These are phyloP conservation scores for Pseudocercospora musae DNA, from an alignment of 2,329 filamentous ascomycete species.

Conservation along the genomic window DNA sequence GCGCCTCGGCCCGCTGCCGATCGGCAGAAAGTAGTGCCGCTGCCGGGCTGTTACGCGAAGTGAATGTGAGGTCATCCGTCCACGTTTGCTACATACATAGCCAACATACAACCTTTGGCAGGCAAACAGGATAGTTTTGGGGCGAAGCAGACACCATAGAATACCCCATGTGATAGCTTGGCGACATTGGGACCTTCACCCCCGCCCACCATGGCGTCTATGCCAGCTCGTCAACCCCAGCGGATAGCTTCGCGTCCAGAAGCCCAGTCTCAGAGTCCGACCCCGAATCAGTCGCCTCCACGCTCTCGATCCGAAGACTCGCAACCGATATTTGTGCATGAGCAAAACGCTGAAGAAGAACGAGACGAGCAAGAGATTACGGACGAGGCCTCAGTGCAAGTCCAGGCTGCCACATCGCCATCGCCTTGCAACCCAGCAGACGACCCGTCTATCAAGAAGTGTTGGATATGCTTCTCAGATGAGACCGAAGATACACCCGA, in stretches of 20 bases:
- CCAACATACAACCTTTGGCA: neutral
- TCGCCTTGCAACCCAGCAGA: slow-evolving; percentile 23
- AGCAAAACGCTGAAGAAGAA: slow-evolving; percentile 22
- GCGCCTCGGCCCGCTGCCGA: neutral
- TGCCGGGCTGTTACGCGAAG: slow-evolving; percentile 3
- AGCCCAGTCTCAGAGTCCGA: slow-evolving; percentile 12
- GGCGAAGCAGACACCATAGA: neutral
- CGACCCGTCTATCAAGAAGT: slow-evolving; percentile 49
- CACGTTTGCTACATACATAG: neutral
- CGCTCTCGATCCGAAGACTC: slow-evolving; percentile 45
- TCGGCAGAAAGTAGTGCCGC: neutral
- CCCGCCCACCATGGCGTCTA: slow-evolving; percentile 39
- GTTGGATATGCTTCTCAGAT: slow-evolving; percentile 68
- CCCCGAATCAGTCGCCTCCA: slow-evolving; percentile 22
- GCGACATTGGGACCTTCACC: neutral
- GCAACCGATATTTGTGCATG: slow-evolving; percentile 46
- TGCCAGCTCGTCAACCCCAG: slow-evolving; percentile 36
- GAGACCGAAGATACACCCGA: slow-evolving; percentile 62
- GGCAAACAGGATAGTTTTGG: neutral
- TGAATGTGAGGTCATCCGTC: slow-evolving; percentile 9
- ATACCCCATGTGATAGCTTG: neutral
- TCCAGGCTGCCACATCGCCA: neutral
- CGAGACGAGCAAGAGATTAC: slow-evolving; percentile 8
- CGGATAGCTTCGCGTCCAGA: slow-evolving; percentile 23
- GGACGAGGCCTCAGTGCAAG: neutral